A percentile compares a stretch with the other conserved stretches of the same genome.
Conservation (phyloP, 2,329 filamentous ascomycete genomes). For the Neocucurbitaria cava region DNA sequence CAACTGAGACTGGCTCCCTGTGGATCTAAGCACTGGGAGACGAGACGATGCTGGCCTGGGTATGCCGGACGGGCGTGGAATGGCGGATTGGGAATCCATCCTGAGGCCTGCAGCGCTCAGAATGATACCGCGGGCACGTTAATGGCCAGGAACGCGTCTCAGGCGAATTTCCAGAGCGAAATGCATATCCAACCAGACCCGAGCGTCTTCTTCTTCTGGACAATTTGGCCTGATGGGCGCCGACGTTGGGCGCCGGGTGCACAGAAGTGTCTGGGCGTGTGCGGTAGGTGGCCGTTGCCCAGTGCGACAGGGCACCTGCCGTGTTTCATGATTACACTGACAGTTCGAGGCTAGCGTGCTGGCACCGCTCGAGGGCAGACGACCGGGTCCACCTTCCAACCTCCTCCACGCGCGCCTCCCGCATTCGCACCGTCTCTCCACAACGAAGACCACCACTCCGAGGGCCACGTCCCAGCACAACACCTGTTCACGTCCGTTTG, state of each 20-base stretch:
- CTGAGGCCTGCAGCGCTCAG: constrained; percentile 21
- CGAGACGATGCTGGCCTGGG: constrained; percentile 59
- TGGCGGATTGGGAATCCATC: constrained; percentile 45
- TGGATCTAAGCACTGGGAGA: constrained; percentile 57
- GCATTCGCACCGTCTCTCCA: constrained; percentile 10
- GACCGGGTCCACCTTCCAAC: constrained; percentile 12
- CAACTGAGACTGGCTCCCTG: constrained; percentile 49
- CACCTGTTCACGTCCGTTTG: background rate
- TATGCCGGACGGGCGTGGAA: constrained; percentile 47
- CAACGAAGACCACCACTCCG: constrained; percentile 4
- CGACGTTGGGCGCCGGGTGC: constrained; percentile 17
- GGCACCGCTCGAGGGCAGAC: constrained; percentile 1
- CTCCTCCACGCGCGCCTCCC: constrained; percentile 11
- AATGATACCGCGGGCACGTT: constrained; percentile 10
- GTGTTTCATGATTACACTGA: constrained; percentile 8
- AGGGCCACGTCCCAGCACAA: constrained; percentile 5
- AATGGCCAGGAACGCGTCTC: constrained; percentile 14
- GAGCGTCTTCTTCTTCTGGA: constrained; percentile 7
- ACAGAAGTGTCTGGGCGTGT: constrained; percentile 15
- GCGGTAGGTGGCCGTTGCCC: constrained; percentile 19
- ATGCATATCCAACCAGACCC: constrained; percentile 15
- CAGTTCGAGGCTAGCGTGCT: constrained; percentile 10
- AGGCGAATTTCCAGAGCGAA: constrained; percentile 6
- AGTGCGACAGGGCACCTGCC: constrained; percentile 11
- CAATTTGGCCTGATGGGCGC: constrained; percentile 7